phyloP scores from a whole-genome alignment of 768 basidiomycete genomes.

The Rhizopogon vesiculosus region DNA sequence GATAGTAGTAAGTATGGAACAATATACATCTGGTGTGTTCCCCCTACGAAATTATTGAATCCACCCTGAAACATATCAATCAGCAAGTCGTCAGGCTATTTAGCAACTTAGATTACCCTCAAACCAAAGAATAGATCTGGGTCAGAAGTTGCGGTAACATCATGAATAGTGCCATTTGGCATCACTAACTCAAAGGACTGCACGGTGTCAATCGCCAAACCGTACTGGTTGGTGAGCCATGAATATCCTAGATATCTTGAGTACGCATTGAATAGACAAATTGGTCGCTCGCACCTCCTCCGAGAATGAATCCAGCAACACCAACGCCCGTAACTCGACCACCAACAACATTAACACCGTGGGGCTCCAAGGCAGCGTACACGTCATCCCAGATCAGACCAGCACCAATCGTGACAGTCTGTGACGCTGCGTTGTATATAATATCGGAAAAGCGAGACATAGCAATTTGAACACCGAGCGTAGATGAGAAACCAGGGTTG shows the following conservation, averaged over 20 bases:
- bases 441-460: constrained; percentile 45
- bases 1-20: constrained; percentile 17
- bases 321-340: constrained; percentile 52
- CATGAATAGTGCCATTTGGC: constrained; percentile 39
- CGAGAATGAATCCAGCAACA: constrained; percentile 49
- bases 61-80: constrained; percentile 39
- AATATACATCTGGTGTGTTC: constrained; percentile 18
- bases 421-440: constrained; percentile 30
- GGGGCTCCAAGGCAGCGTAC: constrained; percentile 42
- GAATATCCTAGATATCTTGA: constrained; percentile 41
- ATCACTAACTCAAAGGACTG: constrained; percentile 51
- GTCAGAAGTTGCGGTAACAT: constrained; percentile 25
- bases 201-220: constrained; percentile 49
- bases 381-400: constrained; percentile 62
- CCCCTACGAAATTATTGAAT: constrained; percentile 48
- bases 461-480: constrained; percentile 49
- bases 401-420: constrained; percentile 36
- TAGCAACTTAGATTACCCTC: constrained; percentile 22
- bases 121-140: constrained; percentile 36
- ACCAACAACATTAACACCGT: constrained; percentile 50
- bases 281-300: constrained; percentile 37
- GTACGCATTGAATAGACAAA: constrained; percentile 19
- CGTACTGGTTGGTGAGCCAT: constrained; percentile 55
- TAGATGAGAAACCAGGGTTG: constrained; percentile 54
- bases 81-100: neutral